Evolutionary conservation across 768 basidiomycete genomes (phyloP).

Genomic region (Pholiota conissans): DNA sequence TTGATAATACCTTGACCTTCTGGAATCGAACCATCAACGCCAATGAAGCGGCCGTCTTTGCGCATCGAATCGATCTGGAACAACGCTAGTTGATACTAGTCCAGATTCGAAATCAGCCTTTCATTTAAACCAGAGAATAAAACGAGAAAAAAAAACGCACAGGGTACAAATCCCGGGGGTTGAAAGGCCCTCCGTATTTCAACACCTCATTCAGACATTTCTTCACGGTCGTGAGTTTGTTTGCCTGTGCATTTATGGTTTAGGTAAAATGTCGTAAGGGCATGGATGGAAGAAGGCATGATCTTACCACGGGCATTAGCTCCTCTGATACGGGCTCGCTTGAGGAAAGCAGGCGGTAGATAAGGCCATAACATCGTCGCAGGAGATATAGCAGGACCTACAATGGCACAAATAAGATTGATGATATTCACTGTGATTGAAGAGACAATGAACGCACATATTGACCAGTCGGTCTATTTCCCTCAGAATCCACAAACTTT

Average conservation of each 20-base stretch:
- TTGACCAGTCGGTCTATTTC: conserved; percentile 90
- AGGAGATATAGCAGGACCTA: conserved; percentile 93
- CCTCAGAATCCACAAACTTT: conserved; percentile 94
- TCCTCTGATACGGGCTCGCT: conserved; percentile 98
- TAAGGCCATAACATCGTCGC: conserved; percentile 93
- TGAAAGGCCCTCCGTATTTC: conserved; percentile 94
- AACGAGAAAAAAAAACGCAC: conserved; percentile 49
- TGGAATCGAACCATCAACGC: conserved; percentile 84
- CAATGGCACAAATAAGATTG: not conserved
- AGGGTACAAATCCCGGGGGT: conserved; percentile 89
- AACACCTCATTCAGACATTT: conserved; percentile 95
- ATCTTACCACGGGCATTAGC: conserved; percentile 85
- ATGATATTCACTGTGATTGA: not conserved
- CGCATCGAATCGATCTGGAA: conserved; percentile 95
- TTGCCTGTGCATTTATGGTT: conserved; percentile 67
- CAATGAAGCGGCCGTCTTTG: conserved; percentile 91
- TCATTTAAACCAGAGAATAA: not conserved
- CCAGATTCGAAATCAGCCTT: not conserved
- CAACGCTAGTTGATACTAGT: conserved; percentile 87
- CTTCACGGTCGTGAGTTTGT: conserved; percentile 95
- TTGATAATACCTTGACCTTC: conserved; percentile 97
- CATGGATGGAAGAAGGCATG: not conserved
- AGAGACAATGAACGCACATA: conserved; percentile 65
- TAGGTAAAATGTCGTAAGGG: not conserved
- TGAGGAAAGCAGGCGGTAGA: conserved; percentile 89